Conservation (phyloP, 306 rosid species). For the Vicia faba region DNA sequence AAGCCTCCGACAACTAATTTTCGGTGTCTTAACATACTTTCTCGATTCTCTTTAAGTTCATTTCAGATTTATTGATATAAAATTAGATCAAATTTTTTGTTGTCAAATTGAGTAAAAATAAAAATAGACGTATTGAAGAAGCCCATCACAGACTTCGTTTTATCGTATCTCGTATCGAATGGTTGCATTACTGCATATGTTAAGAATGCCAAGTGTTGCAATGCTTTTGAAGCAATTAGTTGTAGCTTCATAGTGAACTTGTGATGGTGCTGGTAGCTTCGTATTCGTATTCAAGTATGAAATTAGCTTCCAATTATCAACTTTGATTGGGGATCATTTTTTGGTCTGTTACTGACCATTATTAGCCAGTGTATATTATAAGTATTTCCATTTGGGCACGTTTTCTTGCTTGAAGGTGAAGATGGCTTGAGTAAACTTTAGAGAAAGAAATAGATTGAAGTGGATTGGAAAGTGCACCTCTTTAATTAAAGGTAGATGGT, state of each 20-base stretch:
- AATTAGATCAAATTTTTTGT: slow-evolving; percentile 27
- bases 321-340: not conserved
- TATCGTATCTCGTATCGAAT: not conserved
- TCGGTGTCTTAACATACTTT: slow-evolving; percentile 28
- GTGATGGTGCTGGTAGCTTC: too few species aligned
- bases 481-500: slow-evolving; percentile 21
- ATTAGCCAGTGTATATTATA: not conserved
- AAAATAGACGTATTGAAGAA: slow-evolving; percentile 16
- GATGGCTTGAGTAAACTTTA: slow-evolving; percentile 27
- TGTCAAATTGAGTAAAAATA: not conserved
- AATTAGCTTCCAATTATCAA: not conserved
- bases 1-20: slow-evolving; percentile 28
- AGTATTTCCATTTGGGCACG: not conserved
- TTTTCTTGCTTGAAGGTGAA: not conserved
- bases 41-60: slow-evolving; percentile 30
- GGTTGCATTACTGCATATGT: slow-evolving; percentile 3
- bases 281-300: not conserved
- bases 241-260: too few species aligned
- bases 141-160: slow-evolving; percentile 1
- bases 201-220: slow-evolving; percentile 14
- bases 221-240: too few species aligned
- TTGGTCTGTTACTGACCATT: not conserved
- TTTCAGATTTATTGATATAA: slow-evolving; percentile 26
- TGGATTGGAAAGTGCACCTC: not conserved
- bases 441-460: not conserved